Base-by-base conservation (phyloP, 2,329 filamentous ascomycete genomes). In the Colletotrichum trifolii region DNA sequence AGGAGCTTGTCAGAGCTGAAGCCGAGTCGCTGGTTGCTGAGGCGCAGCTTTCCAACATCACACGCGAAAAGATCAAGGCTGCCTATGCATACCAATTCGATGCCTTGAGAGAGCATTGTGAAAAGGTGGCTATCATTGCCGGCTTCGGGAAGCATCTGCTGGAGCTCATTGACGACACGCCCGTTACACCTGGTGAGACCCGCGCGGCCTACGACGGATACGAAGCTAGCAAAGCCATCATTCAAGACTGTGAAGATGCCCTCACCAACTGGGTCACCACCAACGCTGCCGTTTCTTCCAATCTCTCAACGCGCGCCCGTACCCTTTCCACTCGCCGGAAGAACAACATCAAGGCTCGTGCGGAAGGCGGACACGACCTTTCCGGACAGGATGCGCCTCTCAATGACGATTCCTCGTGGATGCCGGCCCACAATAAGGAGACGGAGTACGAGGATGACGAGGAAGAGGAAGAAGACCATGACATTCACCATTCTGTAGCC, bases 31-130 rank as follows among this genome's bases (percentile, higher is more conserved):
- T 99, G 12, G 96, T 99, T 61, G 96, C 96, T 68, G 96, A 99
- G 80, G 96, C 96, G 8, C 96, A 99, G 82, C 87, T 99, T 56
- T 97, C 95, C 77, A 99, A 99, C 86, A 99, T 99, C 76, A 99
- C 96, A 34, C 95, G 96, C 73, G 95, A 99, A 83, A 99, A 99
- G 87, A 90, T 99, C 77, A 99, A 99, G 88, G 92, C 95, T 56
- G 96, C 96, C 45, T 99, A 97, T 82, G 92, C 91, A 58, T 99
- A 98, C 83, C 96, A 99, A 77, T 99, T 99, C 73, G 95, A 99
- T 76, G 96, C 96, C 47, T 89, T 99, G 70, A 92, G 93, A 67
- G 96, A 99, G 84, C 96, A 98, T 82, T 96, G 92, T 78, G 96
- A 99, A 82, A 99, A 99, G 85, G 87, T 98, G 33, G 96, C 96